Evolutionary conservation across 1,139 yeast species (phyloP), one percentile per base, ranked within the genome.

Genomic region (Yamadazyma oceani): DNA sequence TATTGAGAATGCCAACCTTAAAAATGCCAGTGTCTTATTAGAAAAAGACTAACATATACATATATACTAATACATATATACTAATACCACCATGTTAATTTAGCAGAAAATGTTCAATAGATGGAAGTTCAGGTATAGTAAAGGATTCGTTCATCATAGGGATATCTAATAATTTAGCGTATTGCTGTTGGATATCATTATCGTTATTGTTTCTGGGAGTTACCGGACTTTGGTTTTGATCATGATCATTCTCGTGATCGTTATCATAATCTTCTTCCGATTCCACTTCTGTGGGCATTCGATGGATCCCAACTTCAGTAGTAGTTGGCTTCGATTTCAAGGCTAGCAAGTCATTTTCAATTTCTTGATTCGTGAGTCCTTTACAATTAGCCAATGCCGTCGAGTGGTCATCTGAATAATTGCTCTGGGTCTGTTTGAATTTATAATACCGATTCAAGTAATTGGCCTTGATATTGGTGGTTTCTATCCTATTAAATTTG

Each of bases 11-110:
- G 87, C 92, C 0, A 89, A 87, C 1, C 72, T 94, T 46, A 79
- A 81, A 54, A 92, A 89, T 58, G 89, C 96, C 30, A 82, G 90
- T 37, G 66, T 92, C 11, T 64, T 89, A 41, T 70, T 90, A 33
- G 97, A 92, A 50, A 61, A 60, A 40, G 67, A 62, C 27, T 61
- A 49, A 37, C 13, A 11, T 11, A 11, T 12, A 24, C n/a, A 12
- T 26, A 19, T 16, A 17, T 29, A 17, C 5, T 14, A 9, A 7
- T 26, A 26, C 5, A 19, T 11, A 8, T 15, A 17, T 3, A 19
- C 19, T 15, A 15, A 27, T 27, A 12, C 4, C 10, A n/a, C n/a
- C n/a, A n/a, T 23, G 17, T 19, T 29, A 34, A 14, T 23, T 13
- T 28, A 21, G 19, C 24, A 40, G 42, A 23, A 42, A 42, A 5